These are phyloP conservation scores for Paraphoma chrysanthemicola DNA, from an alignment of 2,329 filamentous ascomycete species.

Conservation along the genomic window DNA sequence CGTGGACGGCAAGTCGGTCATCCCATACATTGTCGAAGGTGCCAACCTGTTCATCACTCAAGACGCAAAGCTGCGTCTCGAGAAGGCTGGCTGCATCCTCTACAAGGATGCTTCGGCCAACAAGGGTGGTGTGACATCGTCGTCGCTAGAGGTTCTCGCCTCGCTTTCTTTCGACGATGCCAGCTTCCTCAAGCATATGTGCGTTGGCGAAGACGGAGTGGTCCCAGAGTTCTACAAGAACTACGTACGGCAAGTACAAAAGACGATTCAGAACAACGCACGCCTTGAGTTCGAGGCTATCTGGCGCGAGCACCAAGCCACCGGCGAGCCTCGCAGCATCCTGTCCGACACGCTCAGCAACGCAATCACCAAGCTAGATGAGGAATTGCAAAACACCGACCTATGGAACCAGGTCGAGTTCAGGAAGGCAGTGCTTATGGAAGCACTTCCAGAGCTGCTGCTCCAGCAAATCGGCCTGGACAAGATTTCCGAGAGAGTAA, in stretches of 20 bases:
- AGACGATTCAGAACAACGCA: constrained; percentile 89
- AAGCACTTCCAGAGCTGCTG: constrained; percentile 85
- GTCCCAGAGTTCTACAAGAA: constrained; percentile 89
- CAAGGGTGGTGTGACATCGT: constrained; percentile 98
- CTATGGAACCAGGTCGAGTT: constrained; percentile 86
- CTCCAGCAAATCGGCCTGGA: constrained; percentile 90
- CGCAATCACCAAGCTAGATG: constrained; percentile 95
- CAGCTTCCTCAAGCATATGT: constrained; percentile 93
- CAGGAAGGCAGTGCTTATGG: constrained; percentile 76
- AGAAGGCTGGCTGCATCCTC: constrained; percentile 91
- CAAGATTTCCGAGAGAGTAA: constrained; percentile 79
- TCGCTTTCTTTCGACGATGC: constrained; percentile 92
- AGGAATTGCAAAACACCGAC: constrained; percentile 92
- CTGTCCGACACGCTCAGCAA: constrained; percentile 89
- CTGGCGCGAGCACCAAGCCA: constrained; percentile 91
- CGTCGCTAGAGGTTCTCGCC: constrained; percentile 93
- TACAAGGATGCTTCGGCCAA: constrained; percentile 99
- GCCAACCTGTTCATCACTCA: constrained; percentile 99
- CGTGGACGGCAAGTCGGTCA: constrained; percentile 81
- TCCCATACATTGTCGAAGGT: constrained; percentile 96
- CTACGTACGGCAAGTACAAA: constrained; percentile 92
- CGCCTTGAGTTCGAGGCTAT: constrained; percentile 96
- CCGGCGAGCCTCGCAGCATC: constrained; percentile 79
- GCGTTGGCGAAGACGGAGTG: constrained; percentile 76
- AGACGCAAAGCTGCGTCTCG: constrained; percentile 92